phyloP scores from a whole-genome alignment of 352 stramenopile genomes.

The Thalassiosira livingstoniorum region DNA sequence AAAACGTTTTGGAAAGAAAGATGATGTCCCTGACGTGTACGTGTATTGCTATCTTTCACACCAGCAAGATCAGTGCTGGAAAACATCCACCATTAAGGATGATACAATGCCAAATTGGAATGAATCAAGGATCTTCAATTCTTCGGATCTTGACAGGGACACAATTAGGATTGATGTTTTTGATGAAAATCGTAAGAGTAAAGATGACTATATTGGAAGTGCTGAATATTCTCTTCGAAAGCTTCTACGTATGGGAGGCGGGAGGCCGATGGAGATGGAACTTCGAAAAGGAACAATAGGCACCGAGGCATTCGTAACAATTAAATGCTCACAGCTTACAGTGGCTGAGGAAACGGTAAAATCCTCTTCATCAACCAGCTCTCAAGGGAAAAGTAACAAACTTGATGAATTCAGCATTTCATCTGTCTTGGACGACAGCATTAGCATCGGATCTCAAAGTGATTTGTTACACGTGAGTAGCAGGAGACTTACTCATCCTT shows the following conservation, averaged over 20 bases:
- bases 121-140: conserved; percentile 61
- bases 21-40: conserved; percentile 70
- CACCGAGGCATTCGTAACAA: conserved; percentile 34
- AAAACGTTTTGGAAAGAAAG: conserved; percentile 54
- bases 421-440: too few relatives aligned
- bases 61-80: conserved; percentile 57
- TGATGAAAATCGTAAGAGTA: conserved; percentile 56
- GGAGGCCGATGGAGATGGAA: conserved; percentile 65
- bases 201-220: conserved; percentile 59
- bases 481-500: too few relatives aligned
- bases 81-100: conserved; percentile 65
- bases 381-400: too few relatives aligned
- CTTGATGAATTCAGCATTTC: too few relatives aligned
- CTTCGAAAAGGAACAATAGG: conserved; percentile 25
- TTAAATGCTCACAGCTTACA: too few relatives aligned
- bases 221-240: conserved; percentile 53
- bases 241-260: conserved; percentile 56
- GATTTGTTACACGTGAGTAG: too few relatives aligned
- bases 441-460: too few relatives aligned
- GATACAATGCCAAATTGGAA: conserved; percentile 69
- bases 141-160: conserved; percentile 31
- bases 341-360: too few relatives aligned
- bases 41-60: too few relatives aligned
- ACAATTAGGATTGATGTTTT: conserved; percentile 57
- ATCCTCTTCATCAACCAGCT: too few relatives aligned